Conservation (phyloP, 2,329 filamentous ascomycete species). For the Thermomyces lanuginosus region DNA sequence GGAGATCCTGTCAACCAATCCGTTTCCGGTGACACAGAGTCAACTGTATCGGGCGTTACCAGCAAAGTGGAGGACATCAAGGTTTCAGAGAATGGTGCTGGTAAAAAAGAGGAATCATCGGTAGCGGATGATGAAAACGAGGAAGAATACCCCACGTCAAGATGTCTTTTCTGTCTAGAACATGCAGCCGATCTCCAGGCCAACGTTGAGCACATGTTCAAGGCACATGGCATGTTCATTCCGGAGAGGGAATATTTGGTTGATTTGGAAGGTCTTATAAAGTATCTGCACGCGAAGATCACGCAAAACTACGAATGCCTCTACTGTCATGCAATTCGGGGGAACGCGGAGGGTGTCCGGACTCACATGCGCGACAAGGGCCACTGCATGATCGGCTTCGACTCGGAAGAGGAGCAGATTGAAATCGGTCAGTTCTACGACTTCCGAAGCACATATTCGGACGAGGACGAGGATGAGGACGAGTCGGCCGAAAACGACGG, state of each 20-base stretch:
- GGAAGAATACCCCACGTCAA: constrained; percentile 33
- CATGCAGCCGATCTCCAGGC: constrained; percentile 58
- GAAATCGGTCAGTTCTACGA: constrained; percentile 96
- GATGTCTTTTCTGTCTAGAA: constrained; percentile 86
- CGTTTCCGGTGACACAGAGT: constrained; percentile 35
- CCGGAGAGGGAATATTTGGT: constrained; percentile 74
- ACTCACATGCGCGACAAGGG: constrained; percentile 96
- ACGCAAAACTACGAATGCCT: constrained; percentile 69
- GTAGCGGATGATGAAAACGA: constrained; percentile 23
- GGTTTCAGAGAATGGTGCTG: constrained; percentile 27
- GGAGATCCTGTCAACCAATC: constrained; percentile 51
- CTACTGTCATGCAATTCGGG: constrained; percentile 69
- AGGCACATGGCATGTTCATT: constrained; percentile 88
- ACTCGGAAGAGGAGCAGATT: constrained; percentile 73
- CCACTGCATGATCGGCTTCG: constrained; percentile 92
- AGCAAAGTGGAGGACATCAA: constrained; percentile 55
- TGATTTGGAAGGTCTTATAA: constrained; percentile 65
- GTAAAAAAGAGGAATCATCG: too few species aligned
- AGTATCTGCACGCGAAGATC: constrained; percentile 64
- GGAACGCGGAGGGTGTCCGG: constrained; percentile 63
- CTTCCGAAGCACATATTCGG: constrained; percentile 88
- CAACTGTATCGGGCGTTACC: constrained; percentile 52
- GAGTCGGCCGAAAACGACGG: constrained; percentile 41
- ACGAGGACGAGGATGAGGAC: constrained; percentile 48
- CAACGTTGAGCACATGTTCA: constrained; percentile 78